Evolutionary conservation across 768 basidiomycete genomes (phyloP).

Genomic region (Tulasnella sp.): DNA sequence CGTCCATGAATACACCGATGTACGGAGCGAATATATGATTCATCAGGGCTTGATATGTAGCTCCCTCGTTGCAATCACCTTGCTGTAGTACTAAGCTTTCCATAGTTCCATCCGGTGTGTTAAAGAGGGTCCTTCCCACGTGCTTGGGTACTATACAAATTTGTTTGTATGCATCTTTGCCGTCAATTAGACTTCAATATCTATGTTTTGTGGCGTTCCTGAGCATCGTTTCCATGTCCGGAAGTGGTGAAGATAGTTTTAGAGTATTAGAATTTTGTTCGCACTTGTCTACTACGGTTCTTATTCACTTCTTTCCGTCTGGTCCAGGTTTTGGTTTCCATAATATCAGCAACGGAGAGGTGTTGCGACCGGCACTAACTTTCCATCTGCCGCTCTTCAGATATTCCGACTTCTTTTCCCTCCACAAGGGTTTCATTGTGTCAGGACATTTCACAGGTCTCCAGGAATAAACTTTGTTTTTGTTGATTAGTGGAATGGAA

Average conservation of each 20-base stretch:
- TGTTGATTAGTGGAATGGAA: slow-evolving; percentile 1
- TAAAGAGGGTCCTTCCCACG: slow-evolving; percentile 5
- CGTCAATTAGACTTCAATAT: slow-evolving; percentile 10
- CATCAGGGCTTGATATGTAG: slow-evolving; percentile 34
- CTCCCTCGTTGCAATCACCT: slow-evolving; percentile 30
- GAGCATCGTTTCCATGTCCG: slow-evolving; percentile 15
- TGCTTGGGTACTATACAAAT: slow-evolving; percentile 1
- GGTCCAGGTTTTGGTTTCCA: background rate
- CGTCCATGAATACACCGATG: slow-evolving; percentile 39
- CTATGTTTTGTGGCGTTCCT: background rate
- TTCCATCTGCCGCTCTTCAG: background rate
- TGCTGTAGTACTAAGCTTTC: slow-evolving; percentile 21
- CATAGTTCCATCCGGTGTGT: slow-evolving; percentile 10
- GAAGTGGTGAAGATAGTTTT: slow-evolving; percentile 11
- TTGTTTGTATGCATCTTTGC: slow-evolving; percentile 15
- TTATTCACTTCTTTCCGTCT: background rate
- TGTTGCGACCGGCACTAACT: background rate
- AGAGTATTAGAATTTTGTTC: slow-evolving; percentile 2
- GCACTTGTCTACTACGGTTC: slow-evolving; percentile 14
- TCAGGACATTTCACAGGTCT: background rate
- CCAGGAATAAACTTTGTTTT: slow-evolving; percentile 8
- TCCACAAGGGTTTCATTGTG: background rate
- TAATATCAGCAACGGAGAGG: background rate
- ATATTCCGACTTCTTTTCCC: slow-evolving; percentile 2
- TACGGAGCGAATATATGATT: slow-evolving; percentile 30